Conservation (phyloP, 805 yeast species). For the Lipomyces mesembrius region DNA sequence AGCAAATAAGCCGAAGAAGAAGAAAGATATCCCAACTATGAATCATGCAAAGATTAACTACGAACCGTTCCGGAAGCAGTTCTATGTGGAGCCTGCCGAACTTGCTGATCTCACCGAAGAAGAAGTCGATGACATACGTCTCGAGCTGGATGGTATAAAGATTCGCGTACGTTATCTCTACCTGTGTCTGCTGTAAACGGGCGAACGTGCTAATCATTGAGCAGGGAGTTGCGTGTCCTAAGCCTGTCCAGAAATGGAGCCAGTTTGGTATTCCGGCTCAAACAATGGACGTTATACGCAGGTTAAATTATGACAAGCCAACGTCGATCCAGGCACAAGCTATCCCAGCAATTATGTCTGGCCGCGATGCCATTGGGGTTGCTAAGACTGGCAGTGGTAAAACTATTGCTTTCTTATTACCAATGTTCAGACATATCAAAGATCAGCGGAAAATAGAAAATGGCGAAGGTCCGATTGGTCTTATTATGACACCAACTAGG, state of each 20-base stretch:
- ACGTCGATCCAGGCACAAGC: constrained; percentile 92
- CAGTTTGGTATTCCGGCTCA: constrained; percentile 76
- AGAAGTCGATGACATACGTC: constrained; percentile 61
- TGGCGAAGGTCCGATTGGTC: constrained; percentile 73
- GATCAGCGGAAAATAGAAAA: constrained; percentile 62
- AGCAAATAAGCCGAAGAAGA: constrained; percentile 49
- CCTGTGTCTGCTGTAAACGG: not conserved
- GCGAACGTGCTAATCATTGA: not conserved
- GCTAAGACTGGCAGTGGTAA: constrained; percentile 98
- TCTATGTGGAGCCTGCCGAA: constrained; percentile 67
- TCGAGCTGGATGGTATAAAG: constrained; percentile 64
- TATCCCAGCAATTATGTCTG: constrained; percentile 86
- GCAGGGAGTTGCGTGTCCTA: constrained; percentile 59
- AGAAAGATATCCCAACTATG: constrained; percentile 56
- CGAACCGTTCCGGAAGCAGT: constrained; percentile 61
- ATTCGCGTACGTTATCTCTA: constrained; percentile 47
- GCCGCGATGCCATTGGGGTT: constrained; percentile 87
- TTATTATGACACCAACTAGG: constrained; percentile 88
- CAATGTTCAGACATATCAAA: constrained; percentile 79
- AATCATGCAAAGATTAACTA: constrained; percentile 54
- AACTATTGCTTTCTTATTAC: constrained; percentile 84
- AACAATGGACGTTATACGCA: constrained; percentile 57
- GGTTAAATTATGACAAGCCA: constrained; percentile 62
- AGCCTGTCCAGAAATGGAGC: constrained; percentile 77
- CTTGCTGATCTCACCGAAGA: constrained; percentile 53